These are phyloP conservation scores for Mycena olivaceomarginata DNA, from an alignment of 768 basidiomycete genomes.

Conservation along the genomic window DNA sequence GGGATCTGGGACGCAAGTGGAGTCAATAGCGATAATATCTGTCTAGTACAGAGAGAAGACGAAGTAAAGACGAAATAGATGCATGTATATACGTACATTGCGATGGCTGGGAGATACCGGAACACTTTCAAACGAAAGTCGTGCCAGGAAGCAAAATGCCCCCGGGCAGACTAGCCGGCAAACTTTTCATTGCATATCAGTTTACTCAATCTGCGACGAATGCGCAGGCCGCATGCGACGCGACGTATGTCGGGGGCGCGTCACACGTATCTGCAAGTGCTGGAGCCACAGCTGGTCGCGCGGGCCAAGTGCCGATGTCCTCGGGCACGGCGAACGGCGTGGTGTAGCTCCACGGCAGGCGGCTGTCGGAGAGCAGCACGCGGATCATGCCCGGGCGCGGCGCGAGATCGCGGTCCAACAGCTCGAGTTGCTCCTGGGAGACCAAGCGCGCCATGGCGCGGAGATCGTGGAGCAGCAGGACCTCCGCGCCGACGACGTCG, in stretches of 20 bases:
- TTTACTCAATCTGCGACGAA: neutral
- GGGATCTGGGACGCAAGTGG: too few relatives aligned
- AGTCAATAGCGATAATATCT: neutral
- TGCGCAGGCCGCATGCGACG: neutral
- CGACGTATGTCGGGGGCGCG: neutral
- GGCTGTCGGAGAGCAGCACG: slow-evolving; percentile 20
- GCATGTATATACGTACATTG: neutral
- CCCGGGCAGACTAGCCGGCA: neutral
- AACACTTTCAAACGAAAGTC: neutral
- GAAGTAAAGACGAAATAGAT: neutral
- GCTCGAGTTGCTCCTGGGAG: neutral
- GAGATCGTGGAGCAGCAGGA: neutral
- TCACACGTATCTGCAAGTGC: slow-evolving; percentile 26
- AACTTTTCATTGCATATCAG: neutral
- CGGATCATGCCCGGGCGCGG: slow-evolving; percentile 25
- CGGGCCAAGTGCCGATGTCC: neutral
- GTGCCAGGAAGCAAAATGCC: neutral
- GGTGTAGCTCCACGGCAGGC: slow-evolving; percentile 27
- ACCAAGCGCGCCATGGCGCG: neutral
- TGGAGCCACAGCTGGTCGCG: slow-evolving; percentile 23
- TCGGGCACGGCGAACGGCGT: slow-evolving; percentile 18
- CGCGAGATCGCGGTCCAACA: slow-evolving; percentile 19
- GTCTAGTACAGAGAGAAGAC: neutral
- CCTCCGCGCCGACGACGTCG: slow-evolving; percentile 22
- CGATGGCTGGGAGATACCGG: neutral